Evolutionary conservation across 306 rosid species (phyloP), one percentile per base, ranked within the genome.

Genomic region (Morella rubra): DNA sequence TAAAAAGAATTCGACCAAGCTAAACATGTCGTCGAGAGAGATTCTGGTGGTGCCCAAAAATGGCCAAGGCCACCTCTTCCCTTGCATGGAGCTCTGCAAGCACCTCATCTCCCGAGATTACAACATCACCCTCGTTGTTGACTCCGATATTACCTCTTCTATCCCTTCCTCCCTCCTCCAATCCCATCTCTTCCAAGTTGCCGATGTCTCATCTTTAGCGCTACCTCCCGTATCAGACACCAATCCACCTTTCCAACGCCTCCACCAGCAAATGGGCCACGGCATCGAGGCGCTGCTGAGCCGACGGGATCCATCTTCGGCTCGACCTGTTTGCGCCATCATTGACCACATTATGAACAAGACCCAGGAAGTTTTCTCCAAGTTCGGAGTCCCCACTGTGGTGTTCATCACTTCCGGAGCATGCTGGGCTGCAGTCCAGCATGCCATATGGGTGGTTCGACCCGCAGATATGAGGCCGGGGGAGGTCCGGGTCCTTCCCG

Each of bases 51-150:
- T 92, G 14, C 90, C 97, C 7, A 85, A 85, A 41, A 82, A 81
- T 9, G 95, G 90, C 64, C 89, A 90, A 73, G 93, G 97, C 32
- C 97, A 91, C 78, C 80, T 91, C 27, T 78, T 90, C 44, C 97
- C 96, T 0, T 76, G 81, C 64, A 54, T 90, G 10, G 89, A 92
- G 83, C 87, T 92, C 19, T 92, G 93, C 85, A 87, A 87, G 8
- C 91, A 79, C 67, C 40, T 90, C 4, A 79, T 90, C 74, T 85
- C 87, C 11, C 66, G 86, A 84, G 74, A 86, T 72, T 75, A 85
- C 73, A 71, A 56, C 10, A 62, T 84, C 42, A 77, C 84, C 16
- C 74, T 91, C 11, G 61, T 86, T 20, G 80, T 91, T 58, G 53
- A 85, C 60, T 77, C 95, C 76, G 52, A 76, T 65, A 50, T 88